Evolutionary conservation across 2,329 filamentous ascomycete genomes (phyloP), one percentile per base, ranked within the genome.

Genomic region (Leptographium radiaticola): DNA sequence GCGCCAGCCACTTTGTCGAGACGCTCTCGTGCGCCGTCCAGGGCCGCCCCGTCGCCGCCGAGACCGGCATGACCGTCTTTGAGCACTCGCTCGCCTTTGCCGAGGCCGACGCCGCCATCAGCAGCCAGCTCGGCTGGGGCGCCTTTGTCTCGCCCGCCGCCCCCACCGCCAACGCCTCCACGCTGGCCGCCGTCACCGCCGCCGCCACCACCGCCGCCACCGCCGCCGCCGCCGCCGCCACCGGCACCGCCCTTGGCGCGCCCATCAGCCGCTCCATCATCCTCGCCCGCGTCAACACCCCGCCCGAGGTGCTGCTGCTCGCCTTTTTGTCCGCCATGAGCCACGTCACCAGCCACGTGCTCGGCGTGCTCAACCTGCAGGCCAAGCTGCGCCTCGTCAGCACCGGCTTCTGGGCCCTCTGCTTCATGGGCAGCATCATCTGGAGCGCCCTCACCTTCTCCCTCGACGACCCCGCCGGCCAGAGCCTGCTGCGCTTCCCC

Each of bases 51-150:
- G 79, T 88, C 0, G 80, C 86, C 58, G 85, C 87, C 0, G 93
- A 97, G 69, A 94, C 89, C 1, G 90, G 89, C 18, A 95, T 97
- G 87, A 95, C 90, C 0, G 79, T 96, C 2, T 95, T 97, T 62
- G 93, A 98, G 66, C 90, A 96, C 64, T 96, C 90, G 0, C 75
- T 98, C 10, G 91, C 91, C 2, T 98, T 97, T 70, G 89, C 91
- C 12, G 93, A 98, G 68, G 91, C 91, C 10, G 93, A 98, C 66
- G 85, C 87, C 34, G 86, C 90, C 59, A 83, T 96, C 47, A 84
- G 83, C 61, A 87, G 84, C 59, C 86, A 89, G 51, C 77, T 95
- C 15, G 84, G 84, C 13, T 80, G 89, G 67, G 81, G 84, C 0
- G 62, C 81, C 1, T 84, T 87, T 62, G 74, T 59, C 64, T 76